phyloP scores from a whole-genome alignment of 2,329 filamentous ascomycete genomes.

The Claviceps paspali region DNA sequence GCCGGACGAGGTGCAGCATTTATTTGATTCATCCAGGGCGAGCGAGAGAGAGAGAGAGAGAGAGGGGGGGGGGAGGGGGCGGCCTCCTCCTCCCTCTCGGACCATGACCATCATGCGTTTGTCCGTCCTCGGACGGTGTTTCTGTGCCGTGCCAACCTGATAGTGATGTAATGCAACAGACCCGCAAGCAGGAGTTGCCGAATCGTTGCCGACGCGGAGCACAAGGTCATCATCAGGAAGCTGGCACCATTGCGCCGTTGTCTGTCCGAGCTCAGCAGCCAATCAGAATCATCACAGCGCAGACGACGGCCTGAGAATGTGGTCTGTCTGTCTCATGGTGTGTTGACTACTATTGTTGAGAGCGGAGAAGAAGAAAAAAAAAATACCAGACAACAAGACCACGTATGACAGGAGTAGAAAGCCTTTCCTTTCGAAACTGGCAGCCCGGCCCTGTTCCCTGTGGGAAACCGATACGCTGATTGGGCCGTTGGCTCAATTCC shows the following conservation, averaged over 20 bases:
- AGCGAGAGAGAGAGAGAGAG: too few relatives aligned
- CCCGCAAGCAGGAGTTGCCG: not conserved
- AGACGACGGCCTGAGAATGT: not conserved
- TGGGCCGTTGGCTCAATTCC: not conserved
- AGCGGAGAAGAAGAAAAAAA: not conserved
- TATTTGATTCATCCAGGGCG: too few relatives aligned
- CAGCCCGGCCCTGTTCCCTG: not conserved
- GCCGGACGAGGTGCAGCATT: not conserved
- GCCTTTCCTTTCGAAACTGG: too few relatives aligned
- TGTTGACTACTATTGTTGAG: not conserved
- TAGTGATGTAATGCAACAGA: slow-evolving; percentile 7
- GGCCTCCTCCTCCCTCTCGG: too few relatives aligned
- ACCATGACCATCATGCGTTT: too few relatives aligned
- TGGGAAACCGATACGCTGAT: not conserved
- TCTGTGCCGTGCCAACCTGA: not conserved
- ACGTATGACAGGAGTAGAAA: too few relatives aligned
- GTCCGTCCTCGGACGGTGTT: not conserved
- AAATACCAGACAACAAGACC: not conserved
- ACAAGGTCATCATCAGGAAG: not conserved
- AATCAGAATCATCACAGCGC: not conserved
- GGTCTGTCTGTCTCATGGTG: not conserved
- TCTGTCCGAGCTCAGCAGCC: not conserved
- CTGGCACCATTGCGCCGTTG: not conserved
- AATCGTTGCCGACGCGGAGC: not conserved
- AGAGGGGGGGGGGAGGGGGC: too few relatives aligned